Base-by-base conservation (phyloP, 169 alveolate species). In the Plasmodium vivax region DNA sequence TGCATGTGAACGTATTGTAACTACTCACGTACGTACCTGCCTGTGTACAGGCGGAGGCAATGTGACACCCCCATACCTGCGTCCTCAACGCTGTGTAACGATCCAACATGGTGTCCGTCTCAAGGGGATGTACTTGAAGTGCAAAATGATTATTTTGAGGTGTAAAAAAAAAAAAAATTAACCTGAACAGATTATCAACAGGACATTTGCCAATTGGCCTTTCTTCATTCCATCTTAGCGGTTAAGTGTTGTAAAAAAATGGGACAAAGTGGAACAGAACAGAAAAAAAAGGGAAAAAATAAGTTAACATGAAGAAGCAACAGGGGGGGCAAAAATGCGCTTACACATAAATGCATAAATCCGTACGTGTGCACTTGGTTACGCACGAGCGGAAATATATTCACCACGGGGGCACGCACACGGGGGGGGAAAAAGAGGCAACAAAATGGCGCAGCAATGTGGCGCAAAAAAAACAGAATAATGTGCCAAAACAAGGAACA, bases 291-390 rank as follows among this genome's bases (percentile, higher is more conserved):
- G 34, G 72, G 72, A 23, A 23, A n/a, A 54, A 27, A 83, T 30
- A 41, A 56, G 27, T 32, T 34, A 58, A 83, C 41, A 54, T 27
- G 77, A 16, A 12, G 54, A 38, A 45, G 43, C 41, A 23, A 38
- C 58, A 84, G 43, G 14, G 16, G 62, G 43, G 81, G 32, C 75
- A 84, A n/a, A 73, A 85, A 85, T 34, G 62, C 79, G 81, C 93
- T 77, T 54, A 73, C 16, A 16, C n/a, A 68, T n/a, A 56, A 56
- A 56, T 56, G 72, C 4, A 16, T 68, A 68, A 68, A 58, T 58
- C 36, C 30, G 45, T 36, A 77, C 62, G 85, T 87, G 93, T 77
- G 87, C 93, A 87, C 47, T 75, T 43, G 81, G 71, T 47, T 87
- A 75, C 88, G 82, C 93, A 87, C 43, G 51, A 56, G 71, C 38